phyloP scores from a whole-genome alignment of 108 stramenopile species.

The Skeletonema grethae region DNA sequence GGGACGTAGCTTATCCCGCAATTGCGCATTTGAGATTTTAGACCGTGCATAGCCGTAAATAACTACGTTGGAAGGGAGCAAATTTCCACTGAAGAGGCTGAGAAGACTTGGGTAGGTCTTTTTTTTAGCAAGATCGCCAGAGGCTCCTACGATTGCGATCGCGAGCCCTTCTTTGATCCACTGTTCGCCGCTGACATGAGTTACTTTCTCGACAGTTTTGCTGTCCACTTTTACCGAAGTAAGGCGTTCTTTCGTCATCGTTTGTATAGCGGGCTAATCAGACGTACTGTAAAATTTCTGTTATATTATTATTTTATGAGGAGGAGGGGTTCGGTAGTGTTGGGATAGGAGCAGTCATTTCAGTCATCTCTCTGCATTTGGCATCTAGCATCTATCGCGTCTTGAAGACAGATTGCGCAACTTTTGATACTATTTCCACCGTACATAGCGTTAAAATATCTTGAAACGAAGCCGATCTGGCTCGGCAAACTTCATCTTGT shows the following conservation, averaged over 20 bases:
- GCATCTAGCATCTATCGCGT: too few relatives aligned
- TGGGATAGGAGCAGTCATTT: too few relatives aligned
- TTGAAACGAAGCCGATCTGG: too few relatives aligned
- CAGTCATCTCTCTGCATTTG: too few relatives aligned
- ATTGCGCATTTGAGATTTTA: constrained; percentile 69
- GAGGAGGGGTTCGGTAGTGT: too few relatives aligned
- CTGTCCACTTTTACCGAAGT: not conserved
- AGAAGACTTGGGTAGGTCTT: constrained; percentile 95
- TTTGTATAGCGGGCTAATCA: too few relatives aligned
- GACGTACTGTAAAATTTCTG: too few relatives aligned
- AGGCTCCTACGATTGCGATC: constrained; percentile 87
- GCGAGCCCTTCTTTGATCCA: constrained; percentile 47
- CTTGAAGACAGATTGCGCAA: not conserved
- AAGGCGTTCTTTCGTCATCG: not conserved
- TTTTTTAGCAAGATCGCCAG: constrained; percentile 96
- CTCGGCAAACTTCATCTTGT: too few relatives aligned
- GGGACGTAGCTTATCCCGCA: constrained; percentile 80
- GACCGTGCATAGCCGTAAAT: constrained; percentile 95
- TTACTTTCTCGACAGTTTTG: constrained; percentile 2
- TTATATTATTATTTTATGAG: too few relatives aligned
- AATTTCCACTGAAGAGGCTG: constrained; percentile 74
- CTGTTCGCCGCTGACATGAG: not conserved
- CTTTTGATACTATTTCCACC: not conserved
- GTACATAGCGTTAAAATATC: too few relatives aligned
- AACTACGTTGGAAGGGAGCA: constrained; percentile 72